A percentile compares a stretch with the other conserved stretches of the same genome.
Evolutionary conservation across 176 grass and related monocot genomes (phyloP).

Genomic region (Puya raimondii): DNA sequence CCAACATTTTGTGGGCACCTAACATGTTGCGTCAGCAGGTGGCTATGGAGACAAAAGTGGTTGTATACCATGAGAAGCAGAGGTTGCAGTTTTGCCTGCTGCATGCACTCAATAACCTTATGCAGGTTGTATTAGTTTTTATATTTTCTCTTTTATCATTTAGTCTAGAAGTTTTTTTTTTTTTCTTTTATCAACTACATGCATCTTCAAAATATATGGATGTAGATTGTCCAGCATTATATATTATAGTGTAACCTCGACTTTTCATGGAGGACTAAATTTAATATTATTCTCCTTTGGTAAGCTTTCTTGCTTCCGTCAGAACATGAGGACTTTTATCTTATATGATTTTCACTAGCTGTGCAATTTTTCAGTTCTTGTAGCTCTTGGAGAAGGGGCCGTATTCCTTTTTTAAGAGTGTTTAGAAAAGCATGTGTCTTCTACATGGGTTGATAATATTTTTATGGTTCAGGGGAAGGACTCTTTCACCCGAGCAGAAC

Average conservation of each 20-base stretch:
- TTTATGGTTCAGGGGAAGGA: slow-evolving; percentile 52
- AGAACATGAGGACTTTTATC: too few species aligned
- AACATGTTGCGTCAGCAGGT: neutral
- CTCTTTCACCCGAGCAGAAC: slow-evolving; percentile 54
- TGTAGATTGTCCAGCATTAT: too few species aligned
- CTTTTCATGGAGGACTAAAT: neutral
- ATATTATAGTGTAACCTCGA: too few species aligned
- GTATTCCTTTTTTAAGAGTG: too few species aligned
- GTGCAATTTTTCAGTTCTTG: too few species aligned
- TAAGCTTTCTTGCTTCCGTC: neutral
- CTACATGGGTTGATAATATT: slow-evolving; percentile 15
- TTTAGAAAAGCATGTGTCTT: neutral
- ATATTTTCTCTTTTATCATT: neutral
- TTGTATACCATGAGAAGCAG: slow-evolving; percentile 64
- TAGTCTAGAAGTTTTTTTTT: neutral
- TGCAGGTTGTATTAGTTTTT: slow-evolving; percentile 40
- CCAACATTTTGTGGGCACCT: too few species aligned
- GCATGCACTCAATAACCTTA: slow-evolving; percentile 92
- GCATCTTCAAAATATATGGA: too few species aligned
- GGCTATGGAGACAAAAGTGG: slow-evolving; percentile 19
- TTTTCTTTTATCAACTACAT: too few species aligned
- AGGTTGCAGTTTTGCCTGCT: slow-evolving; percentile 81
- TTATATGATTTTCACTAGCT: too few species aligned
- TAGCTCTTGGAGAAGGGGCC: too few species aligned
- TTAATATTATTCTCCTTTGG: neutral